Conservation (phyloP, 2,329 filamentous ascomycete genomes). For the Cercospora janseana region DNA sequence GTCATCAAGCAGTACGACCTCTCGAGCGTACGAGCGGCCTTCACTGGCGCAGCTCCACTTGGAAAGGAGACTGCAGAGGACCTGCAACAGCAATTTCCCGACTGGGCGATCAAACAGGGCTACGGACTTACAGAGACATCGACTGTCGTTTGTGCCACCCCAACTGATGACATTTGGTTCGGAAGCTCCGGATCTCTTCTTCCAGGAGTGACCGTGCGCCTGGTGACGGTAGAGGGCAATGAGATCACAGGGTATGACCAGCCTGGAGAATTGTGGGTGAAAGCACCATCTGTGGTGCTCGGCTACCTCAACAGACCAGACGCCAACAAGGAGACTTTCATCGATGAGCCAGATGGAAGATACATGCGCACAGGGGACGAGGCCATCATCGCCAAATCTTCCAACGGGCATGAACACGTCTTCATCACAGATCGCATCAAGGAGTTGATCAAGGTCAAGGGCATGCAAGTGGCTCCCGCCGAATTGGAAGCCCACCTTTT, state of each 20-base stretch:
- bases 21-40: slow-evolving; percentile 62
- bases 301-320: slow-evolving; percentile 86
- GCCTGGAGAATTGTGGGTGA: slow-evolving; percentile 77
- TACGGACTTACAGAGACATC: slow-evolving; percentile 78
- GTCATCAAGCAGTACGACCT: slow-evolving; percentile 67
- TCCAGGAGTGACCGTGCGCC: slow-evolving; percentile 62
- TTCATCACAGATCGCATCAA: slow-evolving; percentile 82
- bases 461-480: slow-evolving; percentile 77
- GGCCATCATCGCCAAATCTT: slow-evolving; percentile 64
- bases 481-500: slow-evolving; percentile 80
- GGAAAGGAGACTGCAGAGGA: slow-evolving; percentile 70
- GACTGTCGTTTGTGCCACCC: slow-evolving; percentile 65
- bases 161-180: slow-evolving; percentile 62
- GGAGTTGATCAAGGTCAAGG: slow-evolving; percentile 57
- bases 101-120: slow-evolving; percentile 59
- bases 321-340: slow-evolving; percentile 71
- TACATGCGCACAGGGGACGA: slow-evolving; percentile 78
- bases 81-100: slow-evolving; percentile 60
- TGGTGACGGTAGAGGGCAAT: slow-evolving; percentile 65
- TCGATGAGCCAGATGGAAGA: slow-evolving; percentile 60
- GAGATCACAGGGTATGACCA: slow-evolving; percentile 70
- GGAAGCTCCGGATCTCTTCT: slow-evolving; percentile 71
- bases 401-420: slow-evolving; percentile 72
- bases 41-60: slow-evolving; percentile 75
- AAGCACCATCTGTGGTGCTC: slow-evolving; percentile 71